Base-by-base conservation (phyloP, 768 basidiomycete species). In the Pluteus cervinus region DNA sequence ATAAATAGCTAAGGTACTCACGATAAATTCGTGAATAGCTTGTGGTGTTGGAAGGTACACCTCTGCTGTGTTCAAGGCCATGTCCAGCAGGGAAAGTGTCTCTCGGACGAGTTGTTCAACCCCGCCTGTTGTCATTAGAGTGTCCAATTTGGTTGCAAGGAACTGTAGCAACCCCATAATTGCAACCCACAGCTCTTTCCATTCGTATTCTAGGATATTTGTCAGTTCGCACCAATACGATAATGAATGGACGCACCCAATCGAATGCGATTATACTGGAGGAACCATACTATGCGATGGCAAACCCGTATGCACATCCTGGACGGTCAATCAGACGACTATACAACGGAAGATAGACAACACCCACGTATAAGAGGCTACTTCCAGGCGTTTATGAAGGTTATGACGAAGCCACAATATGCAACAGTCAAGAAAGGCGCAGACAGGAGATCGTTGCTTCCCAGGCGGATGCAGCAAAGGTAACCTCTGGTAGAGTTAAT, bases 391-490 rank as follows among this genome's bases (percentile, higher is more conserved):
- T 46, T 71, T 80, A 39, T 82, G 77, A 21, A 85, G 57, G 49
- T 82, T 83, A 46, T 86, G 81, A 12, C 79, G 73, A 18, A 83
- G 54, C 79, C 80, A 85, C 10, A 85, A 61, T 5, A 79, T 65
- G 46, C 76, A 79, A 40, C 76, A 81, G 51, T 85, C 81, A n/a
- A 85, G 49, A 16, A 84, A 39, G 3, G 78, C 71, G 46, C 76
- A 78, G 17, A 80, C 43, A 1, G 71, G 69, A 1, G 76, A 63
- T 34, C 69, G 61, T 7, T 63, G 57, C 4, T 62, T 38, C 1
- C 54, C 50, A 6, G 63, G 49, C 8, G 53, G 38, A 1, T 79
- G 69, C 26, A 83, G 60, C 10, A 63, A 49, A 8, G 82, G 82
- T 17, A 68, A 37, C 41, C 73, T 70, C 80, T 56, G 29, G 14